Evolutionary conservation across 768 basidiomycete genomes (phyloP).

Genomic region (Baorangia bicolor): DNA sequence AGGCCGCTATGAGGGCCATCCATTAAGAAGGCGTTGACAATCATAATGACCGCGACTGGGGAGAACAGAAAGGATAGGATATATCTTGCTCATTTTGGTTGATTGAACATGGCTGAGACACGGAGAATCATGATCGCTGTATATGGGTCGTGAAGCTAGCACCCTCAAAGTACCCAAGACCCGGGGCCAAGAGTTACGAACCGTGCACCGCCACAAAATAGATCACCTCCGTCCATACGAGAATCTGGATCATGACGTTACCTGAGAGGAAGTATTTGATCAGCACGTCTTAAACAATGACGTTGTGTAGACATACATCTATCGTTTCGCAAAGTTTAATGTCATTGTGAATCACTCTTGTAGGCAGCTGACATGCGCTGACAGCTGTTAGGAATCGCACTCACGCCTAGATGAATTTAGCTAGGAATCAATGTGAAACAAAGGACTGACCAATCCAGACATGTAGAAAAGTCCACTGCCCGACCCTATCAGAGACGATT

Average conservation of each 20-base stretch:
- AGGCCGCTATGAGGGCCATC: not conserved
- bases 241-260: not conserved
- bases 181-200: constrained; percentile 4
- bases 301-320: constrained; percentile 2
- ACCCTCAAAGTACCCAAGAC: too few species aligned
- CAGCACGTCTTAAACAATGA: not conserved
- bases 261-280: not conserved
- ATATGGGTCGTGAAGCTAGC: not conserved
- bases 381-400: not conserved
- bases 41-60: not conserved
- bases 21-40: not conserved
- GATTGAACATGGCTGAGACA: constrained; percentile 13
- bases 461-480: not conserved
- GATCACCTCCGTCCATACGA: not conserved
- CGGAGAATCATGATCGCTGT: constrained; percentile 17
- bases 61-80: constrained; percentile 4
- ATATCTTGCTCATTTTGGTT: not conserved
- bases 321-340: not conserved
- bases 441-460: not conserved
- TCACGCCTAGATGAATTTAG: constrained; percentile 7
- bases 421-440: not conserved
- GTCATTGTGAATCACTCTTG: not conserved
- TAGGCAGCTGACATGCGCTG: too few species aligned
- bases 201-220: not conserved
- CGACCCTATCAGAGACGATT: not conserved